Conservation (phyloP, 805 yeast species). For the Cyberlindnera mrakii region DNA sequence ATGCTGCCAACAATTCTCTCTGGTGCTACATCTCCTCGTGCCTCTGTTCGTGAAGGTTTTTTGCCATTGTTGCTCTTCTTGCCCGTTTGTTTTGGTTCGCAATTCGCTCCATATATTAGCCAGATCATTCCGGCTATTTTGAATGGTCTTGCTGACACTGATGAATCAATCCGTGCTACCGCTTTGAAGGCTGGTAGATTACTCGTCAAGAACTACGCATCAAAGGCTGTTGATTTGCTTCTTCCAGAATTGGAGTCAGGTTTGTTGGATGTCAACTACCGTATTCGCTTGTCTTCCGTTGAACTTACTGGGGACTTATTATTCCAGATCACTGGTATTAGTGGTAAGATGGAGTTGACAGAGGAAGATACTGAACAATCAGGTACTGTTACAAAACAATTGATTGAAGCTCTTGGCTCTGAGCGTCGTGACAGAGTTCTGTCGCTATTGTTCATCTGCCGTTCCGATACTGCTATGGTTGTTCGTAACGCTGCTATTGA, state of each 20-base stretch:
- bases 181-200: conserved; percentile 90
- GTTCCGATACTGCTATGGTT: conserved; percentile 82
- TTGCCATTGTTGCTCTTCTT: conserved; percentile 83
- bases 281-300: conserved; percentile 89
- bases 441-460: conserved; percentile 84
- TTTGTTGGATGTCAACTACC: conserved; percentile 69
- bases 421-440: conserved; percentile 85
- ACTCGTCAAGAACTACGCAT: conserved; percentile 85
- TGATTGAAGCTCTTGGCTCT: conserved; percentile 75
- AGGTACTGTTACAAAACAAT: conserved; percentile 52
- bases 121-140: conserved; percentile 88
- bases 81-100: conserved; percentile 92
- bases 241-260: conserved; percentile 94
- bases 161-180: conserved; percentile 81
- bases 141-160: conserved; percentile 83
- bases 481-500: conserved; percentile 89
- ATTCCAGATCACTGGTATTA: conserved; percentile 89
- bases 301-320: conserved; percentile 92
- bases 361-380: conserved; percentile 44
- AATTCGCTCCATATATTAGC: conserved; percentile 82
- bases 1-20: conserved; percentile 72
- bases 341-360: conserved; percentile 64
- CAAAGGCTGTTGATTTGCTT: conserved; percentile 85
- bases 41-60: conserved; percentile 82
- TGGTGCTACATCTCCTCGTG: conserved; percentile 60